These are phyloP conservation scores for Agastache rugosa DNA, from an alignment of 257 asterid genomes.

Conservation along the genomic window DNA sequence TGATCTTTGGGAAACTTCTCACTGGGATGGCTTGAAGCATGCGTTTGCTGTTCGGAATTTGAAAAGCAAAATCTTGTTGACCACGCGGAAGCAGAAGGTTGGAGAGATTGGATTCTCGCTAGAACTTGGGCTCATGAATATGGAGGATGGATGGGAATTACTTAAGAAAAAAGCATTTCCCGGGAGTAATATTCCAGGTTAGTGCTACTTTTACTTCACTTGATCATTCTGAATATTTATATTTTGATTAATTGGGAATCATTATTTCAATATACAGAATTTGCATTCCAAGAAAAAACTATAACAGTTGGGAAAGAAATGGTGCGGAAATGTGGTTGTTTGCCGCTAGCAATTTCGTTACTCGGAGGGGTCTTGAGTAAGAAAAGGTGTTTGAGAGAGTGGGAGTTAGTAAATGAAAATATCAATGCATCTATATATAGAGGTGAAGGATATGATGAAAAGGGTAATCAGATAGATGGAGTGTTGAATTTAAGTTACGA, in stretches of 20 bases:
- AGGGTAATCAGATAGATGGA: not conserved
- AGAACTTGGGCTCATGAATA: not conserved
- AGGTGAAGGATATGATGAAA: not conserved
- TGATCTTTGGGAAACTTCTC: conserved; percentile 27
- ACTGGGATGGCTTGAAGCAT: conserved; percentile 28
- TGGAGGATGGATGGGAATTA: conserved; percentile 34
- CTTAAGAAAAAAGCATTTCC: conserved; percentile 37
- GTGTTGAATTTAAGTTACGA: conserved; percentile 27
- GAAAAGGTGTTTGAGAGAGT: not conserved
- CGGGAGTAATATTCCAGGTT: not conserved
- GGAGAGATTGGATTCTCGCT: not conserved
- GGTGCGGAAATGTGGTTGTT: conserved; percentile 27
- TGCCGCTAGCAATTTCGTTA: conserved; percentile 25
- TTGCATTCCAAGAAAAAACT: not conserved
- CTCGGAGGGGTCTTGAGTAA: conserved; percentile 30
- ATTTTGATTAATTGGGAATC: not conserved
- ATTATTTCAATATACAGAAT: not conserved
- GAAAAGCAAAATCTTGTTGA: not conserved
- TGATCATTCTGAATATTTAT: not conserved
- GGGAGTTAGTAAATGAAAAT: conserved; percentile 27
- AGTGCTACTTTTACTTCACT: not conserved
- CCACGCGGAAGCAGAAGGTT: not conserved
- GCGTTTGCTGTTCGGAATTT: not conserved
- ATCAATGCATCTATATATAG: conserved; percentile 2
- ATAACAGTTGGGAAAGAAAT: conserved; percentile 17